Percentiles rank a stretch among this genome's conserved stretches.
Evolutionary conservation across 192 early-diverging fungal species (phyloP).

Genomic region (Coemansia sp.): DNA sequence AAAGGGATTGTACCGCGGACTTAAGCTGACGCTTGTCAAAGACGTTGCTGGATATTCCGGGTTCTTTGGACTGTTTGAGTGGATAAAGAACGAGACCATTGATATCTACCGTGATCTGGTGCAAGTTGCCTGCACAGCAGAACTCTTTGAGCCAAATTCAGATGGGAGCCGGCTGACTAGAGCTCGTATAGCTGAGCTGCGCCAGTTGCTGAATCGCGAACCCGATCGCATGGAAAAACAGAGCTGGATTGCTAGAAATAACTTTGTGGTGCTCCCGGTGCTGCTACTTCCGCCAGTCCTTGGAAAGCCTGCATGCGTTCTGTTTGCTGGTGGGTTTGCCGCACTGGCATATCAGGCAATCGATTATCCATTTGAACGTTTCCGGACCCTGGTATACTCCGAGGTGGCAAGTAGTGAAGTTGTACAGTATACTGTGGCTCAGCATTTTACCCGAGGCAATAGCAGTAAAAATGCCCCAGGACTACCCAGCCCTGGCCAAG

Average conservation of each 20-base stretch:
- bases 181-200: conserved; percentile 29
- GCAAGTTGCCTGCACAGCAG: conserved; percentile 30
- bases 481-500: neutral
- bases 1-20: conserved; percentile 38
- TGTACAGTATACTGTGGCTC: conserved; percentile 31
- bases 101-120: conserved; percentile 58
- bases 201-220: conserved; percentile 24
- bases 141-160: conserved; percentile 16
- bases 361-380: conserved; percentile 69
- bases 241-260: conserved; percentile 36
- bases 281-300: conserved; percentile 51
- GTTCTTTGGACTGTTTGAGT: conserved; percentile 79
- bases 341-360: conserved; percentile 71
- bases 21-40: conserved; percentile 55
- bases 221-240: conserved; percentile 32
- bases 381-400: conserved; percentile 65
- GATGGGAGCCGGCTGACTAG: conserved; percentile 35
- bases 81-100: conserved; percentile 70
- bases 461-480: conserved; percentile 1
- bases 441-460: conserved; percentile 23
- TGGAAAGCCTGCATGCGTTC: conserved; percentile 57
- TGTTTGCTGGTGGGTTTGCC: conserved; percentile 60
- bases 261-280: conserved; percentile 23
- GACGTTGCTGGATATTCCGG: conserved; percentile 70
- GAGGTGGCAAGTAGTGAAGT: conserved; percentile 57